These are phyloP conservation scores for Inonotus obliquus DNA, from an alignment of 1,284 basidiomycete genomes.

Conservation along the genomic window DNA sequence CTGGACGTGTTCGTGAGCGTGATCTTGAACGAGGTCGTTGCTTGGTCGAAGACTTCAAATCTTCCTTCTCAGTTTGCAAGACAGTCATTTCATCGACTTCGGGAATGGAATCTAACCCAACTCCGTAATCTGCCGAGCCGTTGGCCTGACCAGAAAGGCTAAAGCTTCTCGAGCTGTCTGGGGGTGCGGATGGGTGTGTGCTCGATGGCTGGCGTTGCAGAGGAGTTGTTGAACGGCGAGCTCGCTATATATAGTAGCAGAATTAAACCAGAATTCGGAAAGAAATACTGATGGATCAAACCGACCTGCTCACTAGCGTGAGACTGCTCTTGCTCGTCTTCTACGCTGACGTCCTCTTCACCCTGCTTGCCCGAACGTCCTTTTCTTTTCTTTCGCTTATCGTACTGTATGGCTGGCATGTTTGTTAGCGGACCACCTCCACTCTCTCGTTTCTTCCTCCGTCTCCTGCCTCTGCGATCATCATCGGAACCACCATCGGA, in stretches of 20 bases:
- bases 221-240: constrained; percentile 20
- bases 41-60: neutral
- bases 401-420: constrained; percentile 59
- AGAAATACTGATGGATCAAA: neutral
- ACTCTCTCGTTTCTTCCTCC: constrained; percentile 50
- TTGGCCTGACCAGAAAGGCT: constrained; percentile 27
- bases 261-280: constrained; percentile 21
- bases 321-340: constrained; percentile 32
- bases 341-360: constrained; percentile 40
- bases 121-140: constrained; percentile 42
- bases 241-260: constrained; percentile 24
- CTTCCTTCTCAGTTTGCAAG: neutral
- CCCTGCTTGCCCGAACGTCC: constrained; percentile 30
- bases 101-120: constrained; percentile 52
- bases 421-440: constrained; percentile 55
- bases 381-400: constrained; percentile 45
- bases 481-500: constrained; percentile 54
- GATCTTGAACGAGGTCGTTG: constrained; percentile 15
- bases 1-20: constrained; percentile 18
- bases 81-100: constrained; percentile 40
- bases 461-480: constrained; percentile 41
- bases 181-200: constrained; percentile 32
- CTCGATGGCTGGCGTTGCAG: constrained; percentile 27
- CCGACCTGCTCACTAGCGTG: constrained; percentile 25
- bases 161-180: constrained; percentile 22